Evolutionary conservation across 306 rosid species (phyloP), one percentile per base, ranked within the genome.

Genomic region (Citrullus amarus): DNA sequence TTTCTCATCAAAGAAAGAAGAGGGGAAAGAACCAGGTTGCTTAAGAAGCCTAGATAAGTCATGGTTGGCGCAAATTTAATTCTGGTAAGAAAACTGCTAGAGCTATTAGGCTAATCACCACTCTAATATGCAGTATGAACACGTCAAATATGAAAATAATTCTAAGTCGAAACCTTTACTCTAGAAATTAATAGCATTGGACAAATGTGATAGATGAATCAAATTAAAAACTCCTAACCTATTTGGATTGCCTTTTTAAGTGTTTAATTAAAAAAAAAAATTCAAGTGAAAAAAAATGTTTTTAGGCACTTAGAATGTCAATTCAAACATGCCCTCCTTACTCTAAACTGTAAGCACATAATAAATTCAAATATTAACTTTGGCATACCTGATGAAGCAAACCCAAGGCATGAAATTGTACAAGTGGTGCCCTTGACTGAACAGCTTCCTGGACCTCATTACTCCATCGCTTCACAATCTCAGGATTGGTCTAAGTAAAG

Each of bases 361-460:
- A 36, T 55, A 53, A 32, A 67, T 17, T 34, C 70, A 83, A 84
- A 81, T 78, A 74, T 72, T 71, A 55, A 75, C 68, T 22, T 46
- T 66, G 34, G 71, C 85, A 75, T 80, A 95, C 99, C 99, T 95
- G 97, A 85, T 95, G 97, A 80, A 95, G 92, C 88, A 92, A 86
- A 83, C 91, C 99, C 80, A 95, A 85, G 6, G 96, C 97, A 86
- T 95, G 99, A 81, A 95, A 92, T 80, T 95, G 99, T 66, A 95
- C 97, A 78, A 95, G 97, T 77, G 99, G 97, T 51, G 99, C 97
- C 85, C 97, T 91, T 74, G 99, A 92, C 84, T 95, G 99, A 80
- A 95, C 96, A 62, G 99, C 97, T 86, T 95, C 98, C 82, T 95
- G 98, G 87, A 95, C 93, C 92, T 95, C 98, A 82, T 95, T 95